phyloP scores from a whole-genome alignment of 805 yeast species.

The Suhomyces sp. region DNA sequence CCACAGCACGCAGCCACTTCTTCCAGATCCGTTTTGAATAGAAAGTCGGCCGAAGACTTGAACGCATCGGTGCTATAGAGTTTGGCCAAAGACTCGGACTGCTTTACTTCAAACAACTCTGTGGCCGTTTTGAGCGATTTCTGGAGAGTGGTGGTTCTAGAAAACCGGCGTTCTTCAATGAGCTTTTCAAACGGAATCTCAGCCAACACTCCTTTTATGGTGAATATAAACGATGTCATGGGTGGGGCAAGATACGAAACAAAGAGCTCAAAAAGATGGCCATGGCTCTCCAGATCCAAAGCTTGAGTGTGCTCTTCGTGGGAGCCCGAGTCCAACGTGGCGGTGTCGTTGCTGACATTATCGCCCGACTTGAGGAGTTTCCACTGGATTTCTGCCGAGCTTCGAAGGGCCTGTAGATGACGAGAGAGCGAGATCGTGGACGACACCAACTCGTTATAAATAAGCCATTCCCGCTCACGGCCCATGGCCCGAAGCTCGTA shows the following conservation, averaged over 20 bases:
- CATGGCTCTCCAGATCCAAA: conserved; percentile 3
- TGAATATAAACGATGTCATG: conserved; percentile 59
- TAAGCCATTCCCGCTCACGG: conserved; percentile 48
- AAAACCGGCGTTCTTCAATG: conserved; percentile 27
- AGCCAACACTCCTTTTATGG: conserved; percentile 57
- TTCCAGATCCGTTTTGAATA: conserved; percentile 60
- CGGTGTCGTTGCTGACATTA: not conserved
- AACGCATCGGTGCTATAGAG: conserved; percentile 58
- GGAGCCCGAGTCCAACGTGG: not conserved
- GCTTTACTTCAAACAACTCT: conserved; percentile 54
- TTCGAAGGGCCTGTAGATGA: conserved; percentile 63
- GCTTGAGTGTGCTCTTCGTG: not conserved
- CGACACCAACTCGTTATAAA: conserved; percentile 46
- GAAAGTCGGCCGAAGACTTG: conserved; percentile 25
- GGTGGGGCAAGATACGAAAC: conserved; percentile 71
- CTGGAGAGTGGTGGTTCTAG: conserved; percentile 43
- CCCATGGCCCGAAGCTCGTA: conserved; percentile 60
- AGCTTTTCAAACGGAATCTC: conserved; percentile 54
- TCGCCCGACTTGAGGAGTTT: conserved; percentile 38
- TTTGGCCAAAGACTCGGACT: conserved; percentile 52
- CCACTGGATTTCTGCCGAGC: conserved; percentile 68
- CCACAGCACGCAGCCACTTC: conserved; percentile 85
- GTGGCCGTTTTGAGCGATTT: conserved; percentile 49
- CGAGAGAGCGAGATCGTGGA: conserved; percentile 51
- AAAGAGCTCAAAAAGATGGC: conserved; percentile 61